These are phyloP conservation scores for Aristolochia fimbriata DNA, from an alignment of 164 flowering plant species.

Conservation along the genomic window DNA sequence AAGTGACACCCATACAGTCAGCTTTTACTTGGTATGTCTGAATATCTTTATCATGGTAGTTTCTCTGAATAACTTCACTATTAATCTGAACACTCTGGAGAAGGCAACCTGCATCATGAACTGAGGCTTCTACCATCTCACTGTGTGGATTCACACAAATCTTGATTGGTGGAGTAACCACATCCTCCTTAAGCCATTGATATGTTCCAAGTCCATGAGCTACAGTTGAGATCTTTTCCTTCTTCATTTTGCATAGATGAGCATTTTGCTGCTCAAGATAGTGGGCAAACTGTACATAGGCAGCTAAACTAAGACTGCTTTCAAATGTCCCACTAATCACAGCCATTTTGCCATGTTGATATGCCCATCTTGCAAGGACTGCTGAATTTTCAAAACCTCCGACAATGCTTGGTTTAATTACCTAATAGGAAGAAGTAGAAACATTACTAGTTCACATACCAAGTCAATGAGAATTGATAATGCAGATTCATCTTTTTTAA, in stretches of 20 bases:
- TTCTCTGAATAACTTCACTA: constrained; percentile 23
- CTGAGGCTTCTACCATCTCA: constrained; percentile 60
- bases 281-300: constrained; percentile 56
- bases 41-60: constrained; percentile 24
- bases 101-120: constrained; percentile 42
- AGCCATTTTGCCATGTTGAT: constrained; percentile 65
- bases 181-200: constrained; percentile 80
- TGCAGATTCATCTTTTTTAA: constrained; percentile 4
- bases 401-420: constrained; percentile 83
- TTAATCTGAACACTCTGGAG: constrained; percentile 49
- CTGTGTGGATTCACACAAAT: constrained; percentile 28
- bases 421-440: constrained; percentile 28
- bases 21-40: constrained; percentile 31
- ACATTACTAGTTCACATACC: constrained; percentile 1
- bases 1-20: constrained; percentile 28
- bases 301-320: constrained; percentile 65
- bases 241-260: constrained; percentile 28
- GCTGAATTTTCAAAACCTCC: constrained; percentile 94
- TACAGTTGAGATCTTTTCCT: constrained; percentile 27
- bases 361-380: constrained; percentile 79
- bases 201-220: constrained; percentile 98
- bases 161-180: constrained; percentile 33
- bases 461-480: background rate
- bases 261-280: constrained; percentile 53
- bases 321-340: constrained; percentile 87